Evolutionary conservation across 148 eudicot species (phyloP), one percentile per base, ranked within the genome.

Genomic region (Fagopyrum esculentum): DNA sequence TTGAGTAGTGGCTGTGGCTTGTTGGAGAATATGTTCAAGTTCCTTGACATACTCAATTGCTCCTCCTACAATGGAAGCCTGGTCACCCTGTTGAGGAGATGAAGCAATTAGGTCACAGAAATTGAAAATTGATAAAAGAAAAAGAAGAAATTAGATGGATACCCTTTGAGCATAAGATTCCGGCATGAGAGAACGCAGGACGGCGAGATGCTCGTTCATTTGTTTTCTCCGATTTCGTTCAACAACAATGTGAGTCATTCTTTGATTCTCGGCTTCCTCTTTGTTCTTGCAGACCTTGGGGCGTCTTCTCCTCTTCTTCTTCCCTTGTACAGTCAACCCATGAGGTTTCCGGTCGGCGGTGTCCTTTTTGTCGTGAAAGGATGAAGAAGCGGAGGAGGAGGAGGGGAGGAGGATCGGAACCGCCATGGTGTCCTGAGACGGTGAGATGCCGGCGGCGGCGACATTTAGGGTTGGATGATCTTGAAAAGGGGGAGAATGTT

Each of bases 51-150:
- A 92, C 15, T 89, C 91, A 71, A 96, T 92, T 1, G 99, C 98
- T 44, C 98, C 99, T 47, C 98, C 98, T 68, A 96, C 99, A 40
- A 96, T 88, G 12, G 99, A 96, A 11, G 99, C 99, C 63, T 92
- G 99, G 77, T 96, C 99, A 80, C 98, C 98, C 99, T 96, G 75
- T 6, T 43, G 1, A n/a, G 59, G 17, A 55, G 10, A 29, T 61
- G 15, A 61, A 61, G 7, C 52, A 10, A 49, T 49, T 49, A 49
- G 9, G 1, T 6, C 13, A 4, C 57, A 52, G 4, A 52, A 15
- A 52, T 52, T 19, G 17, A 52, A 3, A 52, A 10, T 52, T 10
- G 57, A 52, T 15, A 3, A 16, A 52, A 52, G 1, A 52, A 0
- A 13, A 52, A 13, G 7, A 49, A 49, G 52, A 3, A 10, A 52